Base-by-base conservation (phyloP, 768 basidiomycete species). In the Tulasnella sp. region DNA sequence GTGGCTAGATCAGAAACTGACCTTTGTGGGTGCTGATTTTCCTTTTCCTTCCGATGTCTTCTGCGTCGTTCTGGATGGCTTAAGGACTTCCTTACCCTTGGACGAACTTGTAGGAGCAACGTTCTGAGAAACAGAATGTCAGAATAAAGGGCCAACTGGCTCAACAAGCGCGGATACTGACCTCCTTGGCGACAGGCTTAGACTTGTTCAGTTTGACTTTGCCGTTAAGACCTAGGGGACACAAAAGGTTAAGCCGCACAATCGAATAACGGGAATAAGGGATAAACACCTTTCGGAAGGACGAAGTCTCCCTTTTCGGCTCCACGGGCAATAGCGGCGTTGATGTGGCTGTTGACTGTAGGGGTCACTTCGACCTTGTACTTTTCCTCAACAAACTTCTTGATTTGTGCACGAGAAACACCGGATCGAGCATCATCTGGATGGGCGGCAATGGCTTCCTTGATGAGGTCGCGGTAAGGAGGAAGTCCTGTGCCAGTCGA, bases 301-400 rank as follows among this genome's bases (percentile, higher is more conserved):
- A 91, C 87, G 85, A 99, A 97, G 82, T 92, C 87, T 77, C 91
- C 91, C 85, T 93, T 94, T 83, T 96, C 93, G 48, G 89, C 91
- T 77, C 97, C 96, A 24, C 88, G 86, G 77, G 90, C 87, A 84
- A 99, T 92, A 77, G 96, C 95, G 82, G 89, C 91, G 80, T 92
- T 89, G 83, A 98, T 89, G 86, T 94, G 92, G 71, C 89, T 91
- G 83, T 87, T 89, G 86, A 96, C 94, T 34, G 94, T 89, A 27
- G 84, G 84, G 80, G 92, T 88, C 76, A 91, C 92, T 96, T 92
- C 82, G 78, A 98, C 87, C 83, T 92, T 91, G 88, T 96, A 98
- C 82, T 88, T 91, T 79, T 89, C 88, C 86, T 95, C 95, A 77
- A 98, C 92, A 85, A 86, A 98, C 88, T 94, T 94, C 91, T 96